Evolutionary conservation across 2,329 filamentous ascomycete genomes (phyloP).

Genomic region (Leptodontidium sp.): DNA sequence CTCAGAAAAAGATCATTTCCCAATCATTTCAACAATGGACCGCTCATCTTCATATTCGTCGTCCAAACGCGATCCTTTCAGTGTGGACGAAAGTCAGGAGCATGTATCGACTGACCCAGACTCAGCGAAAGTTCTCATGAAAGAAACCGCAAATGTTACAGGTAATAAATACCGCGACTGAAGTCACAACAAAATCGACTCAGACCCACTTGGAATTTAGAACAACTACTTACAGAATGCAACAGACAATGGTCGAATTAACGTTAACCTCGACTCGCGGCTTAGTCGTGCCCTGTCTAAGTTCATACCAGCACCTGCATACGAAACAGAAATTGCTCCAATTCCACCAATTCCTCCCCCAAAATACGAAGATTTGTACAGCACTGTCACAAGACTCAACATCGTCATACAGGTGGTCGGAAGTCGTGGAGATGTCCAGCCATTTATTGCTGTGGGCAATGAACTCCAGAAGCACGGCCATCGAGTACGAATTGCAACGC

Average conservation of each 20-base stretch:
- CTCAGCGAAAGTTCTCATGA: background rate
- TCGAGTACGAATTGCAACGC: slow-evolving; percentile 64
- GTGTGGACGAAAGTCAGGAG: background rate
- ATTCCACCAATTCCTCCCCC: background rate
- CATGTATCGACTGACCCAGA: background rate
- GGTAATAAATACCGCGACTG: background rate
- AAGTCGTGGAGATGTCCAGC: slow-evolving; percentile 76
- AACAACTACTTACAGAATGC: background rate
- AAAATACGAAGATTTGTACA: slow-evolving; percentile 5
- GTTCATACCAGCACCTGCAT: slow-evolving; percentile 13
- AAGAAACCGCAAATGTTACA: background rate
- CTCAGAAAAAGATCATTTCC: background rate
- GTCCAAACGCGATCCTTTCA: background rate
- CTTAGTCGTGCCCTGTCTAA: slow-evolving; percentile 24
- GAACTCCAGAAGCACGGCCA: slow-evolving; percentile 60
- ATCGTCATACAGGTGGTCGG: slow-evolving; percentile 78
- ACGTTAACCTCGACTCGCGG: slow-evolving; percentile 61
- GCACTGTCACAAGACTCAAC: slow-evolving; percentile 50
- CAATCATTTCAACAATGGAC: background rate
- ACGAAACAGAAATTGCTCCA: background rate
- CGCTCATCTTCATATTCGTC: background rate
- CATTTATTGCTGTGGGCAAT: slow-evolving; percentile 72
- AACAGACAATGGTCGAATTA: slow-evolving; percentile 56
- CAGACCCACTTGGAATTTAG: background rate
- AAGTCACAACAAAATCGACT: background rate